These are phyloP conservation scores for Fusarium metavorans DNA, from an alignment of 2,329 filamentous ascomycete genomes.

Conservation along the genomic window DNA sequence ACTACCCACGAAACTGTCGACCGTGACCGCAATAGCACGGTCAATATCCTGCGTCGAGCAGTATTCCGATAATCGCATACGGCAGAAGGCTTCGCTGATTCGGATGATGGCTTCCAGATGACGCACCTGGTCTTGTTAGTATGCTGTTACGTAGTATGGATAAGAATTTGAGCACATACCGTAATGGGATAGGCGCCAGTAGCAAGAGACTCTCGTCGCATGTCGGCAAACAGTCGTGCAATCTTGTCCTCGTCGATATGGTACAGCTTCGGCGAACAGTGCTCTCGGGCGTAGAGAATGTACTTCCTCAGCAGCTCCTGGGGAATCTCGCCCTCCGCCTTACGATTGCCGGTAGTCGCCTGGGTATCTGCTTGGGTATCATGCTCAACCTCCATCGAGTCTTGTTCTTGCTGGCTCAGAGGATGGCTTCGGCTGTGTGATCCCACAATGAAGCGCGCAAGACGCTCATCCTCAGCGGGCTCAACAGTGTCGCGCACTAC, in stretches of 20 bases:
- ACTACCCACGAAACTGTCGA: constrained; percentile 94
- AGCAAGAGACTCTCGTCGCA: constrained; percentile 91
- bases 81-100: constrained; percentile 92
- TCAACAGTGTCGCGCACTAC: constrained; percentile 97
- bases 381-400: constrained; percentile 73
- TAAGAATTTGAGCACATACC: constrained; percentile 66
- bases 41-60: constrained; percentile 92
- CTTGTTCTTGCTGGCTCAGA: constrained; percentile 61
- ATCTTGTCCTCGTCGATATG: constrained; percentile 99
- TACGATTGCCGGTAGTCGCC: constrained; percentile 29
- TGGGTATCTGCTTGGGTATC: constrained; percentile 60
- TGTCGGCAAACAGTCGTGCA: constrained; percentile 92
- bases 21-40: constrained; percentile 94
- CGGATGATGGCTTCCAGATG: constrained; percentile 98
- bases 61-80: constrained; percentile 98
- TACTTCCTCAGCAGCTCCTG: constrained; percentile 96
- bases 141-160: neutral
- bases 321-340: constrained; percentile 77
- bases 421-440: constrained; percentile 94
- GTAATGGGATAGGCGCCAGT: constrained; percentile 98
- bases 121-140: constrained; percentile 75
- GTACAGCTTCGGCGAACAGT: constrained; percentile 90
- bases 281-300: constrained; percentile 93
- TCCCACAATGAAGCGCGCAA: constrained; percentile 94
- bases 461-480: constrained; percentile 88